These are phyloP conservation scores for Oxytropis ochrocephala DNA, from an alignment of 306 rosid genomes.

Conservation along the genomic window DNA sequence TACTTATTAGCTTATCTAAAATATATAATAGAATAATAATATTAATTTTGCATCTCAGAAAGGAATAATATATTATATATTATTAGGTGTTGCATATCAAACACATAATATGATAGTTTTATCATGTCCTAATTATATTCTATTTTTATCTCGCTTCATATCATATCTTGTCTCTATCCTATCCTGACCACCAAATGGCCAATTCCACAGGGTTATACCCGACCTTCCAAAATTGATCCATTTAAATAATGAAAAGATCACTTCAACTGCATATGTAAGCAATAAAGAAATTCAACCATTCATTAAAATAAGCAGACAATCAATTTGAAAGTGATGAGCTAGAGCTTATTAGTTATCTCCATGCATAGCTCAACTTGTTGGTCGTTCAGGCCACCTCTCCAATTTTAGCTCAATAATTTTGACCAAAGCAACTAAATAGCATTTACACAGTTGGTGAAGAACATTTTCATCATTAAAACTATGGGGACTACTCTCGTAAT, in stretches of 20 bases:
- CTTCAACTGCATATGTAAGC: constrained; percentile 15
- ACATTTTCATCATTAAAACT: constrained; percentile 31
- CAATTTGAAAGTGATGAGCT: not conserved
- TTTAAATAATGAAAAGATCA: not conserved
- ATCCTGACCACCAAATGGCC: no score
- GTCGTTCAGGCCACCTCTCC: constrained; percentile 19
- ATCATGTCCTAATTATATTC: no score
- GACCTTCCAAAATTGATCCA: not conserved
- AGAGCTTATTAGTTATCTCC: not conserved
- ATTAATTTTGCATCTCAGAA: no score
- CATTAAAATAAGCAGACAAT: constrained; percentile 10
- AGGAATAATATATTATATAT: no score
- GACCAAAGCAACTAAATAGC: constrained; percentile 20
- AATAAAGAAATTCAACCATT: constrained; percentile 7
- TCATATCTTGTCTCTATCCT: no score
- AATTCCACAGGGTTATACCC: no score
- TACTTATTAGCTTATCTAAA: no score
- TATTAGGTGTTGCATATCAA: no score
- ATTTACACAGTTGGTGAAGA: constrained; percentile 37
- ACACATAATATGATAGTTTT: no score
- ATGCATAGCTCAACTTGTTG: not conserved
- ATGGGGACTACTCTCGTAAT: not conserved
- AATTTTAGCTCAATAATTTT: not conserved
- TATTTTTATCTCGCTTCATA: no score
- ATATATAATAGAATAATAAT: no score